phyloP scores from a whole-genome alignment of 345 rosid genomes.

The Linum lewisii region DNA sequence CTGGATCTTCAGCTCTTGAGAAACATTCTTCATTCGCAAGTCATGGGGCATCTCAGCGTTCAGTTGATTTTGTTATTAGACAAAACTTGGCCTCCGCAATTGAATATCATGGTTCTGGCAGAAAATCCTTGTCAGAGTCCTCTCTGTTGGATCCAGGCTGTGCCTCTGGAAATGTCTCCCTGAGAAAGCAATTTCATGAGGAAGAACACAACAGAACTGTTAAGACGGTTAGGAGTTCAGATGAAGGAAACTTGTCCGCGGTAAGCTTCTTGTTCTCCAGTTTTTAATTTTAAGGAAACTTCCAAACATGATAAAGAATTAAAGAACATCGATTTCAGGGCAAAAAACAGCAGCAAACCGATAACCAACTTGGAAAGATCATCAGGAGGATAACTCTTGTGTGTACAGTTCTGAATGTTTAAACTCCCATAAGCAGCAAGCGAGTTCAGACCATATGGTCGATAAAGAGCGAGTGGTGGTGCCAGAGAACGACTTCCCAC shows the following conservation, averaged over 20 bases:
- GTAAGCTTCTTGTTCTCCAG: constrained; percentile 21
- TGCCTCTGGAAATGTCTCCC: constrained; percentile 62
- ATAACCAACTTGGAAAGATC: constrained; percentile 34
- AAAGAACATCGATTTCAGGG: constrained; percentile 35
- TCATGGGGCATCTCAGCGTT: constrained; percentile 49
- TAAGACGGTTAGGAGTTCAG: constrained; percentile 41
- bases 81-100: constrained; percentile 70
- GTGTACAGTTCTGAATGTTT: constrained; percentile 34
- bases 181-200: constrained; percentile 67
- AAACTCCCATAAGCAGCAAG: constrained; percentile 23
- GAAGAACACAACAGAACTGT: constrained; percentile 41
- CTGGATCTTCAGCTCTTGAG: constrained; percentile 37
- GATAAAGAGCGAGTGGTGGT: constrained; percentile 35
- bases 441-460: constrained; percentile 30
- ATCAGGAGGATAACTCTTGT: constrained; percentile 40
- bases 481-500: constrained; percentile 35
- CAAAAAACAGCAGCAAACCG: constrained; percentile 35
- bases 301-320: background rate
- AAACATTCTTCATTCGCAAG: constrained; percentile 47
- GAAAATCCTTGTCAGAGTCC: constrained; percentile 83
- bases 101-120: constrained; percentile 83
- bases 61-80: constrained; percentile 45
- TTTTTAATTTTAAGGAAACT: too few species aligned
- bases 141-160: constrained; percentile 42
- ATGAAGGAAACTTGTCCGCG: constrained; percentile 40